These are phyloP conservation scores for Papiliotrema flavescens DNA, from an alignment of 1,284 basidiomycete species.

Conservation along the genomic window DNA sequence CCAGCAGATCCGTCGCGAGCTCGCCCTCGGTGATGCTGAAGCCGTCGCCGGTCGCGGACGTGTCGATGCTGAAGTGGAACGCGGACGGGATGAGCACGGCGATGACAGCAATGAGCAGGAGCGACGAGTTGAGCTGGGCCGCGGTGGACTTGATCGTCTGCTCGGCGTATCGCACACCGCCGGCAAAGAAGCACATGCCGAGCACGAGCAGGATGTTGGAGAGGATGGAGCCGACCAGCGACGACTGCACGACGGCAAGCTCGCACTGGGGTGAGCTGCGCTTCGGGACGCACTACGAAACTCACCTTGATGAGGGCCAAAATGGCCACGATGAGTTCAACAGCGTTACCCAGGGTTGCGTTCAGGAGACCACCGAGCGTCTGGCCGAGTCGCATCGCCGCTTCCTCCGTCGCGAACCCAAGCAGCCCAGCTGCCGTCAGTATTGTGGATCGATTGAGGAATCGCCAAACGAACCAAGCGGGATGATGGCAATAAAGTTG, in stretches of 20 bases:
- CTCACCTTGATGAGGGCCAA: constrained; percentile 43
- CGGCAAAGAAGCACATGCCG: constrained; percentile 59
- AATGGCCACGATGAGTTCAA: constrained; percentile 48
- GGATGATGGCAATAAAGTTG: constrained; percentile 50
- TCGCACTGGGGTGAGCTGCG: constrained; percentile 29
- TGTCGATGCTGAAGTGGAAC: constrained; percentile 51
- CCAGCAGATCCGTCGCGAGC: constrained; percentile 56
- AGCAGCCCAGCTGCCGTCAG: constrained; percentile 61
- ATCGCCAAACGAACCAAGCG: constrained; percentile 17
- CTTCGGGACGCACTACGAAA: not conserved
- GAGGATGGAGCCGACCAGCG: constrained; percentile 58
- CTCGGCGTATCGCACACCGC: constrained; percentile 47
- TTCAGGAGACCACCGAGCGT: constrained; percentile 81
- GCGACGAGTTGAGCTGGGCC: constrained; percentile 51
- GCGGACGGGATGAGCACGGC: constrained; percentile 52
- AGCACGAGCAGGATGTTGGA: constrained; percentile 70
- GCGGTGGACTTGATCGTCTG: constrained; percentile 48
- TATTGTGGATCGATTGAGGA: too few relatives aligned
- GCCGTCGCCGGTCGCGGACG: constrained; percentile 23
- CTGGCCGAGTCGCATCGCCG: constrained; percentile 69
- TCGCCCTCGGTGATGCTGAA: constrained; percentile 34
- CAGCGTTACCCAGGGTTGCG: constrained; percentile 67
- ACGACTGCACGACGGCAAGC: constrained; percentile 54
- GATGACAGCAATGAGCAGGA: constrained; percentile 53
- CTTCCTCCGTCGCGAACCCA: constrained; percentile 81